A percentile compares a stretch with the other conserved stretches of the same genome.
phyloP scores from a whole-genome alignment of 2,329 filamentous ascomycete genomes.

The Niveomyces coronatus region DNA sequence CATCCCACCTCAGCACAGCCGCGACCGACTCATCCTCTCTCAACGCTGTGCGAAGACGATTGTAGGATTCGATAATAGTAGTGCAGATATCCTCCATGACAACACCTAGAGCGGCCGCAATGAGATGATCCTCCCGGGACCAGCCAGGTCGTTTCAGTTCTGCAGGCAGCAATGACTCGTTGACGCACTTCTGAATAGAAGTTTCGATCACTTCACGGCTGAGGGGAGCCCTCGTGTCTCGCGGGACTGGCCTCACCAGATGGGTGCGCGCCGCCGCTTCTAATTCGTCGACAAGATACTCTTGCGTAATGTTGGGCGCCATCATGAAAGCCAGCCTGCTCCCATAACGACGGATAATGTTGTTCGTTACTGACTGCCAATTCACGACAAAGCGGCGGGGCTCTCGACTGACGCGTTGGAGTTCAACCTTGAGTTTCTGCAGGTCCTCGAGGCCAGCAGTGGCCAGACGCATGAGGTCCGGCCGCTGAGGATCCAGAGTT shows the following conservation, averaged over 20 bases:
- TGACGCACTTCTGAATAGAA: conserved; percentile 2
- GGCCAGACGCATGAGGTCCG: conserved; percentile 24
- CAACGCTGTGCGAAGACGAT: not conserved
- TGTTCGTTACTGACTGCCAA: conserved; percentile 59
- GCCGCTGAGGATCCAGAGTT: conserved; percentile 25
- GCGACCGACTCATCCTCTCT: not conserved
- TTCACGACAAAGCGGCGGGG: conserved; percentile 29
- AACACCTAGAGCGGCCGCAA: conserved; percentile 4
- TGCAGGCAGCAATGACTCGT: not conserved
- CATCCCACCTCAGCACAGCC: too few species aligned
- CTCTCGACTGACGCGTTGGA: conserved; percentile 31
- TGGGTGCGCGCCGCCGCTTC: conserved; percentile 30
- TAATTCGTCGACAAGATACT: conserved; percentile 25
- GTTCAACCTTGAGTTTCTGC: conserved; percentile 28
- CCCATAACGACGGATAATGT: conserved; percentile 53
- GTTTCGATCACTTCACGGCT: not conserved
- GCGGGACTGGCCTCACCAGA: conserved; percentile 27
- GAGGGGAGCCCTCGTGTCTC: conserved; percentile 4
- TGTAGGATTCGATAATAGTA: conserved; percentile 8
- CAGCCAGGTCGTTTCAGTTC: not conserved
- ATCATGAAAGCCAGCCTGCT: conserved; percentile 38
- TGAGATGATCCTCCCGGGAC: conserved; percentile 9
- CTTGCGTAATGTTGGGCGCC: conserved; percentile 16
- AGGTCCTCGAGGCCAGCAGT: conserved; percentile 21
- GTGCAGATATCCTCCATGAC: conserved; percentile 10